phyloP scores from a whole-genome alignment of 768 basidiomycete species.

The Russula sp. region DNA sequence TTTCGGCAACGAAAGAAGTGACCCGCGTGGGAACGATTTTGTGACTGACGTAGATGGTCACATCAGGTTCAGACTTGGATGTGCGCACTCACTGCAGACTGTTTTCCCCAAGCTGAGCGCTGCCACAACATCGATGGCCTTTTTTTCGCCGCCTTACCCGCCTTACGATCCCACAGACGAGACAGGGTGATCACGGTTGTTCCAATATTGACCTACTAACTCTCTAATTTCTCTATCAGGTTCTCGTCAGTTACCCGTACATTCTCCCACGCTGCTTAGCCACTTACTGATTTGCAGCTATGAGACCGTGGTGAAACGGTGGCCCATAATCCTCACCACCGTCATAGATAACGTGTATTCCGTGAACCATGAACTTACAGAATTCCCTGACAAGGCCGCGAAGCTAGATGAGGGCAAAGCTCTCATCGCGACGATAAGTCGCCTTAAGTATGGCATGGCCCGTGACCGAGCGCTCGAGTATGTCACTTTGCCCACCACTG shows the following conservation, averaged over 20 bases:
- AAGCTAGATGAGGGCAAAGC: constrained; percentile 68
- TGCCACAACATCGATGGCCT: background rate
- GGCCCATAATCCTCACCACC: constrained; percentile 79
- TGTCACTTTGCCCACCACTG: constrained; percentile 25
- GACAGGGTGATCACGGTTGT: constrained; percentile 41
- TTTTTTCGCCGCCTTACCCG: constrained; percentile 51
- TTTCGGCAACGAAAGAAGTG: too few species aligned
- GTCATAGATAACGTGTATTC: constrained; percentile 74
- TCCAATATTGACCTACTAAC: background rate
- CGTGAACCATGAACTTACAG: constrained; percentile 55
- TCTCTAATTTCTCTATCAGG: constrained; percentile 28
- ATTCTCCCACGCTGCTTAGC: background rate
- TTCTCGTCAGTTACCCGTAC: constrained; percentile 50
- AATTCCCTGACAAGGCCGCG: constrained; percentile 31
- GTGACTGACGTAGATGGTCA: too few species aligned
- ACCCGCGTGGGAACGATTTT: too few species aligned
- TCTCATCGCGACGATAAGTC: constrained; percentile 67
- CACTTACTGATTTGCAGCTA: constrained; percentile 41
- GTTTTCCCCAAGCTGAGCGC: background rate
- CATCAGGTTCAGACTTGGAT: too few species aligned
- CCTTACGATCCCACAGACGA: constrained; percentile 74
- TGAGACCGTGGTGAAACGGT: constrained; percentile 70
- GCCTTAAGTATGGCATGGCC: constrained; percentile 86
- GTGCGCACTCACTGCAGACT: too few species aligned
- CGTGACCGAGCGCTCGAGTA: constrained; percentile 66